A percentile compares a stretch with the other conserved stretches of the same genome.
phyloP scores from a whole-genome alignment of 164 flowering plant species.

The Berberis thunbergii region DNA sequence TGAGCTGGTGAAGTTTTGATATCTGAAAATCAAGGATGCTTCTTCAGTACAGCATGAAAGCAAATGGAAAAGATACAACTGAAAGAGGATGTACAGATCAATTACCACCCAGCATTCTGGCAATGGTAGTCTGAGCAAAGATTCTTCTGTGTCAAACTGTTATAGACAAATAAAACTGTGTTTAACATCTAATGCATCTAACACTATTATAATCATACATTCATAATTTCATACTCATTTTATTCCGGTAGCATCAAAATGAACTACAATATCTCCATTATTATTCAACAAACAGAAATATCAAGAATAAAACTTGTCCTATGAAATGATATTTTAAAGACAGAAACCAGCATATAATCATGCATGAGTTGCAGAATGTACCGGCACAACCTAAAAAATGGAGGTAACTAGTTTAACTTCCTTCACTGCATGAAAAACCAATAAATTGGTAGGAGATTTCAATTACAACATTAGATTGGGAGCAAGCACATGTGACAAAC shows the following conservation, averaged over 20 bases:
- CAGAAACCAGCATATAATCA: too few relatives aligned
- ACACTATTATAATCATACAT: background rate
- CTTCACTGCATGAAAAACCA: background rate
- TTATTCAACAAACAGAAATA: too few relatives aligned
- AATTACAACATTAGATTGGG: background rate
- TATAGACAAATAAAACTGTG: conserved; percentile 5
- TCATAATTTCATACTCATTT: background rate
- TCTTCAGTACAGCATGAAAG: conserved; percentile 1
- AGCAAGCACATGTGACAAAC: conserved; percentile 23
- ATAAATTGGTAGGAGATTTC: background rate
- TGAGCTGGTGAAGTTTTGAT: conserved; percentile 76
- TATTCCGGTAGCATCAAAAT: background rate
- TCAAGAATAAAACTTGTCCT: too few relatives aligned
- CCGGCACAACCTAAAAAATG: too few relatives aligned
- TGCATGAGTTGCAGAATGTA: too few relatives aligned
- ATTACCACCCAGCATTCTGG: conserved; percentile 98
- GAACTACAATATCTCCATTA: background rate
- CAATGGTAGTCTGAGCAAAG: conserved; percentile 46
- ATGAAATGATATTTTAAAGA: too few relatives aligned
- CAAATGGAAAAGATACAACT: background rate
- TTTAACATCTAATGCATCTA: background rate
- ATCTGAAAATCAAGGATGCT: conserved; percentile 37
- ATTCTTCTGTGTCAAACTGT: conserved; percentile 70
- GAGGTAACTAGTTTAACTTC: too few relatives aligned
- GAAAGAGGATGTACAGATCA: background rate